Evolutionary conservation across 176 grass and related monocot genomes (phyloP).

Genomic region (Tillandsia fasciculata): DNA sequence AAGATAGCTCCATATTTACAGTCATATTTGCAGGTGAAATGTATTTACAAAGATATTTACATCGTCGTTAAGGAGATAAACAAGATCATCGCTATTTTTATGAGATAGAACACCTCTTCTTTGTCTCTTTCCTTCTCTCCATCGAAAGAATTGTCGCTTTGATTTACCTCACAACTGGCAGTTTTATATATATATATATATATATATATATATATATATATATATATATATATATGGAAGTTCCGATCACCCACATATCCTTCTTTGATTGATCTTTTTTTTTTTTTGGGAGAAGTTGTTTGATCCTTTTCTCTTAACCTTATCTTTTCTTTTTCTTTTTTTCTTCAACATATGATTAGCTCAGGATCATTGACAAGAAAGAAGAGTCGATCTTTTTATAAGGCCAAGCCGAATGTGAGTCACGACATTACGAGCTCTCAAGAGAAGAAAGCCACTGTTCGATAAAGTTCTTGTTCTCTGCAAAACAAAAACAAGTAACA

Average conservation of each 20-base stretch:
- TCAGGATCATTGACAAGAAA: not conserved
- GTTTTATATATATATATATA: not conserved
- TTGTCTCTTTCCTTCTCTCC: not conserved
- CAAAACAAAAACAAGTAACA: not conserved
- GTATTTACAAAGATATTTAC: not conserved
- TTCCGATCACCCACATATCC: not conserved
- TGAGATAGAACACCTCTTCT: not conserved
- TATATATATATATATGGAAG: not conserved
- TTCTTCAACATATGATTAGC: not conserved
- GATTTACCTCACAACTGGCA: not conserved
- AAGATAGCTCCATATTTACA: not conserved
- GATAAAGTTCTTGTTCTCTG: not conserved
- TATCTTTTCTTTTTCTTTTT: not conserved
- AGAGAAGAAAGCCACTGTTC: constrained; percentile 4
- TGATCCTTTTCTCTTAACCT: not conserved
- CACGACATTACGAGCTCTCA: not conserved
- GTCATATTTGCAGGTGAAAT: not conserved
- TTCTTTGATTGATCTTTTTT: not conserved
- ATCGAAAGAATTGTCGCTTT: not conserved
- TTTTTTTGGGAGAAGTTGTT: not conserved
- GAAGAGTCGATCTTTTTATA: not conserved
- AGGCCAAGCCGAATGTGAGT: not conserved
- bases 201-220: not conserved
- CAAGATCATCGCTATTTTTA: not conserved
- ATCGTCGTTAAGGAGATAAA: not conserved